A percentile compares a stretch with the other conserved stretches of the same genome.
Evolutionary conservation across 129 eudicot genomes (phyloP).

Genomic region (Artemisia annua): DNA sequence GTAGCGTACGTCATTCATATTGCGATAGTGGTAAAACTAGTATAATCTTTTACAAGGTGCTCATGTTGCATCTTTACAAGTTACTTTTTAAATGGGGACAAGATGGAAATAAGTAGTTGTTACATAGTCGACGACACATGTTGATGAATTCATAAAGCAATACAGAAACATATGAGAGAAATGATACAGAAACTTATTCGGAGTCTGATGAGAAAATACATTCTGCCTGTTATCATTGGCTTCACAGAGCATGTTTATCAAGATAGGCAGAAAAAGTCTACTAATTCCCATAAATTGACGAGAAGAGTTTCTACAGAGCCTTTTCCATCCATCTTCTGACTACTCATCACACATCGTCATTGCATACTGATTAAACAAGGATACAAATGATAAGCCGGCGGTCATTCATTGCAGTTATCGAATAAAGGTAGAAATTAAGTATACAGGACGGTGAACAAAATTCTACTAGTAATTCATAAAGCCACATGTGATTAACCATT

Average conservation of each 20-base stretch:
- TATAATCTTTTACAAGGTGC: too few relatives aligned
- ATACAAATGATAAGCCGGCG: slow-evolving; percentile 22
- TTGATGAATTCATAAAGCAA: background rate
- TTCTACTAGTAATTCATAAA: background rate
- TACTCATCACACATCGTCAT: slow-evolving; percentile 28
- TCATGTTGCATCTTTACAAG: background rate
- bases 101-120: background rate
- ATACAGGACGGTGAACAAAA: background rate
- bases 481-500: slow-evolving; percentile 3
- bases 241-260: background rate
- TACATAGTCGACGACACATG: background rate
- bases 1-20: too few relatives aligned
- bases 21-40: too few relatives aligned
- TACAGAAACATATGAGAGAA: background rate
- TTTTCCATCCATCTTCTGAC: slow-evolving; percentile 1
- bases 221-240: background rate
- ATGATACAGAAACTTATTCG: background rate
- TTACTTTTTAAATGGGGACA: background rate
- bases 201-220: background rate
- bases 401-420: slow-evolving; percentile 12
- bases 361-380: slow-evolving; percentile 44
- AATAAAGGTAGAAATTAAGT: background rate
- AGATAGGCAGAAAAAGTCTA: background rate
- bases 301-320: background rate
- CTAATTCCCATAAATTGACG: background rate